Evolutionary conservation across 2,329 filamentous ascomycete species (phyloP), one percentile per base, ranked within the genome.

Genomic region (Penicillium sp.): DNA sequence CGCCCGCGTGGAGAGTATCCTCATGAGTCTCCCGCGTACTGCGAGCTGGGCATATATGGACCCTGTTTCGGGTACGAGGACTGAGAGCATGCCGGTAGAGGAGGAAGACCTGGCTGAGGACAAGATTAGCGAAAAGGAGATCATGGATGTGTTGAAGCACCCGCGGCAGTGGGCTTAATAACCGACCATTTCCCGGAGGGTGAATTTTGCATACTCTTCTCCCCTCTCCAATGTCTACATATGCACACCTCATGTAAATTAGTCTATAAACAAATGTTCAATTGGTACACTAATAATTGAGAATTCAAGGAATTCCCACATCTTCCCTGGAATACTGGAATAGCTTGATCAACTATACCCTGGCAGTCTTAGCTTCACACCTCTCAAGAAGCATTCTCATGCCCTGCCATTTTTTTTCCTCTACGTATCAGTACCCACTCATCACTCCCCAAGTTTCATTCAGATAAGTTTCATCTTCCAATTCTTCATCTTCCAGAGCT

Each of bases 31-130:
- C 70, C 94, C 94, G 6, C 79, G 95, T 60, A 97, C 93, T 13
- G 94, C 94, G 23, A 84, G 86, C 64, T 99, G 94, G 94, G 85
- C 88, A 69, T 99, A 99, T 73, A 96, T 96, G 92, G 89, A 96
- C 73, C 73, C 74, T 0, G 67, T 77, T 2, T 76, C 73, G 2
- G 75, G 75, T 8, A 78, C 75, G 8, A 68, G 73, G 31, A 72
- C 71, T 6, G 72, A 73, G 31, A 62, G 51, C 15, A 56, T 53
- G 87, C 83, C 69, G 75, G 86, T 54, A 6, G 64, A 69, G 39
- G 71, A 73, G 24, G 67, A 72, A 24, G 60, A 63, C 10, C 56
- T 66, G 29, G 65, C 59, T 12, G 65, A 72, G 28, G 69, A 72
- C 26, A 70, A 69, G 55, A 60, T 62, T 42, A 69, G 65, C 58